Base-by-base conservation (phyloP, 164 flowering plant species). In the Tetrastigma voinierianum region DNA sequence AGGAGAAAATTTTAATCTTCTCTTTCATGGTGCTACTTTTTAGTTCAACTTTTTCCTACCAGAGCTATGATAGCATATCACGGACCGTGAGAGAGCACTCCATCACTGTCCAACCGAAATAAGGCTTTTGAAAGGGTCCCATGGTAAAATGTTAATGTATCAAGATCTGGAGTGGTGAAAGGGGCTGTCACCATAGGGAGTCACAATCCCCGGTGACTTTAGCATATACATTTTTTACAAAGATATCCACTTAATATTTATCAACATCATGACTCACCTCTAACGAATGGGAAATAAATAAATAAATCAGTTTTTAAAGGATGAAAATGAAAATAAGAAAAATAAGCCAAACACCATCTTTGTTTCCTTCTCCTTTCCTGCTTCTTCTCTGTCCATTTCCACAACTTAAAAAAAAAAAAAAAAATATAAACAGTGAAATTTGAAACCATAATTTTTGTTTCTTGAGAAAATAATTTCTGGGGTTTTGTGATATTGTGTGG, bases 261-360 rank as follows among this genome's bases (percentile, higher is more conserved):
- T 68, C 72, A 67, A 67, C 72, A 67, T 71, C 72, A 75, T 75
- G 74, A 25, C 40, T 63, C 74, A 66, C 61, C 74, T 63, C 64
- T 58, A n/a, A 65, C 23, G 52, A 20, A 55, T 24, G n/a, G 10
- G 45, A 55, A n/a, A 56, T 6, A 16, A 32, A 63, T 24, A 40
- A 1, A 64, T 23, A 13, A 21, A 23, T 25, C 45, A 21, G 9
- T 19, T 44, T 1, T 65, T 15, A 9, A 19, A n/a, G n/a, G 13
- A 61, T 46, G 1, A 19, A 18, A 14, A 21, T 15, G 32, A 46
- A 64, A 61, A 68, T n/a, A n/a, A n/a, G n/a, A 62, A 46, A 43
- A 40, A 23, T 44, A 54, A 72, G 70, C 21, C 70, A 71, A 67
- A 21, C 66, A 21, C 66, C 64, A 59, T 54, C 60, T 67, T 71